phyloP scores from a whole-genome alignment of 2,329 filamentous ascomycete species.

The Fonsecaea pugnacius region DNA sequence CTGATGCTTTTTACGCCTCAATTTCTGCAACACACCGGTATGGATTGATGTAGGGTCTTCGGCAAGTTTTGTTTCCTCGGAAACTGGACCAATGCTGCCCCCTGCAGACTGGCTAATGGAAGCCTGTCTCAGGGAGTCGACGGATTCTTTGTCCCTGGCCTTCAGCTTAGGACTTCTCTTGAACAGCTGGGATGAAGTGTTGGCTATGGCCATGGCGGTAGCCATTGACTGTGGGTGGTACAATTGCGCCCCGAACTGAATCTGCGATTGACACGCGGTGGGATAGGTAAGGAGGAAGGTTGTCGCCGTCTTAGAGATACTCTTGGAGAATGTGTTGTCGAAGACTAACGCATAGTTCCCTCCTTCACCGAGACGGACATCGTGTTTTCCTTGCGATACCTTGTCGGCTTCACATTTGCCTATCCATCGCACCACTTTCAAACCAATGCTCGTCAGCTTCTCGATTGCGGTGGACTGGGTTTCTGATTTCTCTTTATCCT shows the following conservation, averaged over 20 bases:
- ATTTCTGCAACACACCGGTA: slow-evolving; percentile 84
- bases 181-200: slow-evolving; percentile 22
- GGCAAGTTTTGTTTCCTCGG: slow-evolving; percentile 15
- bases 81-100: slow-evolving; percentile 20
- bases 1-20: slow-evolving; percentile 89
- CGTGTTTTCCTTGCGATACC: slow-evolving; percentile 86
- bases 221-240: slow-evolving; percentile 60
- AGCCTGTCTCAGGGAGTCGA: slow-evolving; percentile 54
- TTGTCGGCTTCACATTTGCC: slow-evolving; percentile 97
- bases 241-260: slow-evolving; percentile 50
- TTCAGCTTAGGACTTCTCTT: slow-evolving; percentile 47
- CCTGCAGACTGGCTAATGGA: slow-evolving; percentile 27
- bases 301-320: slow-evolving; percentile 89
- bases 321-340: slow-evolving; percentile 98
- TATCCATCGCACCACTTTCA: slow-evolving; percentile 73
- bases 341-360: slow-evolving; percentile 97
- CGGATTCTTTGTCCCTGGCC: slow-evolving; percentile 53
- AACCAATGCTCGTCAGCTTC: slow-evolving; percentile 65
- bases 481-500: slow-evolving; percentile 42
- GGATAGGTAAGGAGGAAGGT: slow-evolving; percentile 95
- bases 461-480: slow-evolving; percentile 67
- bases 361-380: slow-evolving; percentile 73
- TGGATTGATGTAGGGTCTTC: slow-evolving; percentile 63
- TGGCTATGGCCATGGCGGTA: slow-evolving; percentile 44
- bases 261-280: slow-evolving; percentile 62